These are phyloP conservation scores for Trichoderma sp. DNA, from an alignment of 2,329 filamentous ascomycete species.

Conservation along the genomic window DNA sequence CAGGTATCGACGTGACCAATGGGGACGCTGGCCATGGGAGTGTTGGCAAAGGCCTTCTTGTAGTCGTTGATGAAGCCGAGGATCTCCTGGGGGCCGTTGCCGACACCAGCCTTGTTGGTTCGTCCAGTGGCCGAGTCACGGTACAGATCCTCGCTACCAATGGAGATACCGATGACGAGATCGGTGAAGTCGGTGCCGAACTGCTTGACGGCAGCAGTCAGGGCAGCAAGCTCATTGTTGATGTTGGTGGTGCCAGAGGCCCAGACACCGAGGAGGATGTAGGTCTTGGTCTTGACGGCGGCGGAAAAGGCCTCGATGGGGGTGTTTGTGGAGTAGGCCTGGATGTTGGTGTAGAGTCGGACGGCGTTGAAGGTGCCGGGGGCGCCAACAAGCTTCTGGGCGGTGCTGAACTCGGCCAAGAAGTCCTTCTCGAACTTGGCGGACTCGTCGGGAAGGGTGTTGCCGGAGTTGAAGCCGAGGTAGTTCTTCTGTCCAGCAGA, in stretches of 20 bases:
- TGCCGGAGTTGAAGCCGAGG: slow-evolving; percentile 54
- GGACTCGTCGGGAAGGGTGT: slow-evolving; percentile 45
- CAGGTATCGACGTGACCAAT: slow-evolving; percentile 69
- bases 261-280: slow-evolving; percentile 66
- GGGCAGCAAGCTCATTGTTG: slow-evolving; percentile 58
- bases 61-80: slow-evolving; percentile 66
- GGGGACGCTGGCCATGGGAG: slow-evolving; percentile 45
- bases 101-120: slow-evolving; percentile 60
- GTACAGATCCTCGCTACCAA: slow-evolving; percentile 68
- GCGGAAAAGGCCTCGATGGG: slow-evolving; percentile 79
- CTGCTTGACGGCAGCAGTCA: slow-evolving; percentile 54
- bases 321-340: slow-evolving; percentile 65
- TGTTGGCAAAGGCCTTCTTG: slow-evolving; percentile 53
- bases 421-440: slow-evolving; percentile 55
- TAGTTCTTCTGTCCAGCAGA: slow-evolving; percentile 46
- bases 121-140: slow-evolving; percentile 59
- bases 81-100: slow-evolving; percentile 57
- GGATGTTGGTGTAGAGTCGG: slow-evolving; percentile 67
- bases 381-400: slow-evolving; percentile 36
- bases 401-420: slow-evolving; percentile 44
- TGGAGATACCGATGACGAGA: slow-evolving; percentile 62
- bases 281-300: slow-evolving; percentile 58
- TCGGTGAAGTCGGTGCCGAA: slow-evolving; percentile 52
- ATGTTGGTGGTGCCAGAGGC: slow-evolving; percentile 54
- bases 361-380: slow-evolving; percentile 58